phyloP scores from a whole-genome alignment of 1,284 basidiomycete species.

The Ganoderma meredithae region DNA sequence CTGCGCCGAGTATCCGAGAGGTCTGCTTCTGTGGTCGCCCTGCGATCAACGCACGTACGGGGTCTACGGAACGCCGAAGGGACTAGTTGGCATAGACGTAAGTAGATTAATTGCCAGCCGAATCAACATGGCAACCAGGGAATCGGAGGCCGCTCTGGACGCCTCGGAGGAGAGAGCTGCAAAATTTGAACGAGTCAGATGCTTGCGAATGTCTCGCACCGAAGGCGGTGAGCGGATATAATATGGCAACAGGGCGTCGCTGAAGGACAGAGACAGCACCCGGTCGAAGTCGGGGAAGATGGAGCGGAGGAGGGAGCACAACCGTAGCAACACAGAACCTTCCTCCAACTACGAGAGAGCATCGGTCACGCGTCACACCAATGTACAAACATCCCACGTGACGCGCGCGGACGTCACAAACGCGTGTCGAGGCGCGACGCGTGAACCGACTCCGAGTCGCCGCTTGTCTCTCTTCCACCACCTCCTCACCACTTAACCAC shows the following conservation, averaged over 20 bases:
- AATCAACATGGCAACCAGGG: slow-evolving; percentile 21
- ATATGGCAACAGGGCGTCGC: slow-evolving; percentile 16
- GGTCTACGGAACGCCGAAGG: slow-evolving; percentile 18
- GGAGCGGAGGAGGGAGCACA: slow-evolving; percentile 4
- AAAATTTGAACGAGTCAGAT: slow-evolving; percentile 1
- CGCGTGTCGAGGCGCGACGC: slow-evolving; percentile 15
- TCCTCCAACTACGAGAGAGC: slow-evolving; percentile 2
- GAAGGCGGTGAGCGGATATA: not conserved
- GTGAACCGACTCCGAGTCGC: slow-evolving; percentile 3
- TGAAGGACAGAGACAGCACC: slow-evolving; percentile 15
- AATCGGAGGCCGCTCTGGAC: slow-evolving; percentile 18
- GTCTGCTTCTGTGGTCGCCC: not conserved
- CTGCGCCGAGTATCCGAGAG: not conserved
- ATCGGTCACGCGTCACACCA: slow-evolving; percentile 14
- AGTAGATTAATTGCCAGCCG: slow-evolving; percentile 13
- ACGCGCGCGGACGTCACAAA: slow-evolving; percentile 21
- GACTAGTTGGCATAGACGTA: slow-evolving; percentile 9
- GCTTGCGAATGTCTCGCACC: slow-evolving; percentile 9
- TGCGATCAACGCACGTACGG: slow-evolving; percentile 21
- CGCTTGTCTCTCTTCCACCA: slow-evolving; percentile 28
- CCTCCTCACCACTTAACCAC: slow-evolving; percentile 20
- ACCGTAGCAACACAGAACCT: slow-evolving; percentile 12
- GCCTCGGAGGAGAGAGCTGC: slow-evolving; percentile 1
- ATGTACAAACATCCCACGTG: slow-evolving; percentile 9
- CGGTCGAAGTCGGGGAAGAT: slow-evolving; percentile 19